Conservation (phyloP, 148 eudicot species). For the Fallopia convolvulus region DNA sequence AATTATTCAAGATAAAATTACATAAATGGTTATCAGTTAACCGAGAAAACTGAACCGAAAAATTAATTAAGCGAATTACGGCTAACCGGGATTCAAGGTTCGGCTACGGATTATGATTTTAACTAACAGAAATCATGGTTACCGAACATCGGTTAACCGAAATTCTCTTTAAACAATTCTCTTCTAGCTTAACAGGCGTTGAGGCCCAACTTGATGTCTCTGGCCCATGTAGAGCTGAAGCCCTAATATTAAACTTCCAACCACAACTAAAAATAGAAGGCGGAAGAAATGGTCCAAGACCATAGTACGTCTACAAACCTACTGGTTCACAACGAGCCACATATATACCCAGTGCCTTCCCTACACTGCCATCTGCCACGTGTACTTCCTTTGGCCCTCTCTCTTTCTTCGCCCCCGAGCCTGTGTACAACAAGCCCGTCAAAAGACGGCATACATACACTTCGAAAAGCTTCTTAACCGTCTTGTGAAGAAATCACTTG, state of each 20-base stretch:
- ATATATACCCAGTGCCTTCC: not conserved
- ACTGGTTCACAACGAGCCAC: conserved; percentile 12
- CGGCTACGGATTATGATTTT: no score
- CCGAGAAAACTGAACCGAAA: no score
- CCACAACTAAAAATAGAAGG: conserved; percentile 1
- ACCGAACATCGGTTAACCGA: no score
- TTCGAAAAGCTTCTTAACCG: conserved; percentile 7
- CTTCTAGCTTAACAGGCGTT: no score
- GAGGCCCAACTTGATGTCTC: not conserved
- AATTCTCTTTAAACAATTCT: no score
- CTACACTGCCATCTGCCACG: conserved; percentile 9
- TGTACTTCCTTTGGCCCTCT: conserved; percentile 1
- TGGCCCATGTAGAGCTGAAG: not conserved
- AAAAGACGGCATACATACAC: not conserved
- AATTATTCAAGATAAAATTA: no score
- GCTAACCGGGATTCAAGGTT: no score
- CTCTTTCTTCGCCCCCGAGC: not conserved
- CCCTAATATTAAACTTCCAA: not conserved
- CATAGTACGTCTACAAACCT: not conserved
- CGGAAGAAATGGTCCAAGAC: conserved; percentile 9
- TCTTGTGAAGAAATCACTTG: not conserved
- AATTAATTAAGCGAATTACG: no score
- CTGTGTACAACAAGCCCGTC: not conserved
- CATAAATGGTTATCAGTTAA: no score
- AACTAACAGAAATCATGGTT: no score